Evolutionary conservation across 1,139 yeast species (phyloP).

Genomic region (Maudiozyma humilis): DNA sequence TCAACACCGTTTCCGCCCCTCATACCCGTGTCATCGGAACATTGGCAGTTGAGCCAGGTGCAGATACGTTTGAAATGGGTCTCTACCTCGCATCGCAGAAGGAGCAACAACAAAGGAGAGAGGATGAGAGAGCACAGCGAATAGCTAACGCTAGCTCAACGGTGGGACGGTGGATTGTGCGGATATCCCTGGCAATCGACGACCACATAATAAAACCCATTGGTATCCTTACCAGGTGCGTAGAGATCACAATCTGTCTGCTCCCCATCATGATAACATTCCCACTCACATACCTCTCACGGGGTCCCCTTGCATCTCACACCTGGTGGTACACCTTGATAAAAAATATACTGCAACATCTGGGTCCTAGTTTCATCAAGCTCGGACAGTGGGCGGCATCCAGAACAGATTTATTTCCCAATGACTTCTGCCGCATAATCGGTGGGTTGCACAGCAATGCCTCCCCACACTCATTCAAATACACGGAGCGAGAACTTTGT

Average conservation of each 20-base stretch:
- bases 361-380: slow-evolving; percentile 93
- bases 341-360: slow-evolving; percentile 64
- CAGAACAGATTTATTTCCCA: slow-evolving; percentile 88
- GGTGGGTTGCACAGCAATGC: slow-evolving; percentile 77
- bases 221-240: slow-evolving; percentile 56
- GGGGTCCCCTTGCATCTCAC: slow-evolving; percentile 38
- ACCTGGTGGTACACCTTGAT: slow-evolving; percentile 60
- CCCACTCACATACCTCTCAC: slow-evolving; percentile 46
- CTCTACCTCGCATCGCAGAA: slow-evolving; percentile 53
- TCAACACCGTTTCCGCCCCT: not conserved
- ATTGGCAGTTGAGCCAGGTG: slow-evolving; percentile 38
- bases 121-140: slow-evolving; percentile 25
- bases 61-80: slow-evolving; percentile 65
- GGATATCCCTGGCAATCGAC: slow-evolving; percentile 37
- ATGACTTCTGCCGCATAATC: slow-evolving; percentile 68
- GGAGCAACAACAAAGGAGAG: slow-evolving; percentile 36
- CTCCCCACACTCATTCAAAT: slow-evolving; percentile 55
- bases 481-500: slow-evolving; percentile 52
- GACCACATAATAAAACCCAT: slow-evolving; percentile 63
- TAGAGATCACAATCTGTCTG: slow-evolving; percentile 59
- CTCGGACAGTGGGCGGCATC: slow-evolving; percentile 99
- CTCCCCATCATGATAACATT: slow-evolving; percentile 57
- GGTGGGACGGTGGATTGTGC: slow-evolving; percentile 31
- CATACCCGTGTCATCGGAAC: not conserved
- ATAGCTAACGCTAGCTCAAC: slow-evolving; percentile 2